These are phyloP conservation scores for Lachnum nothofagi DNA, from an alignment of 2,329 filamentous ascomycete genomes.

Conservation along the genomic window DNA sequence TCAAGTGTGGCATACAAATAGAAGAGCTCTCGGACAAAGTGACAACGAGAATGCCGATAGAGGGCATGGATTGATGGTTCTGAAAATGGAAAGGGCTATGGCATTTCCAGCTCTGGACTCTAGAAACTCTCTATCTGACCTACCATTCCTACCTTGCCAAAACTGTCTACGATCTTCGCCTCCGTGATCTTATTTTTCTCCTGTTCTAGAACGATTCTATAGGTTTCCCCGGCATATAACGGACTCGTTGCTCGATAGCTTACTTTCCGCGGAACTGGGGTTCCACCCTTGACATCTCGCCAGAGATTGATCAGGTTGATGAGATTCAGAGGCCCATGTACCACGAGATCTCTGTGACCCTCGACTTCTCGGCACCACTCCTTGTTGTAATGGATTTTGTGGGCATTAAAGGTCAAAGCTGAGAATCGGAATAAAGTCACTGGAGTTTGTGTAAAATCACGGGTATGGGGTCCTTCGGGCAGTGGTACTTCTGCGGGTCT, in stretches of 20 bases:
- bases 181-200: slow-evolving; percentile 27
- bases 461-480: slow-evolving; percentile 22
- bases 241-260: slow-evolving; percentile 45
- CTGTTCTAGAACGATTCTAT: slow-evolving; percentile 39
- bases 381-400: slow-evolving; percentile 81
- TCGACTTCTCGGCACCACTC: slow-evolving; percentile 33
- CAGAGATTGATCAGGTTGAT: slow-evolving; percentile 67
- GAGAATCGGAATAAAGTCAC: slow-evolving; percentile 68
- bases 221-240: slow-evolving; percentile 44
- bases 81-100: too few relatives aligned
- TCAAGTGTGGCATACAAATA: too few relatives aligned
- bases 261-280: slow-evolving; percentile 38
- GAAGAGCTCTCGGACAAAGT: too few relatives aligned
- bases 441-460: slow-evolving; percentile 31
- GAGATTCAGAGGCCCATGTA: slow-evolving; percentile 75
- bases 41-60: too few relatives aligned
- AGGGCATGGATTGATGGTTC: too few relatives aligned
- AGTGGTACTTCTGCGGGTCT: slow-evolving; percentile 13
- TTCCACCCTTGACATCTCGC: slow-evolving; percentile 39
- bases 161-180: slow-evolving; percentile 27
- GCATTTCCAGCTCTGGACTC: too few relatives aligned
- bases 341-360: slow-evolving; percentile 64
- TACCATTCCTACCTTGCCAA: slow-evolving; percentile 31
- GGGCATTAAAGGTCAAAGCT: slow-evolving; percentile 78
- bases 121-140: slow-evolving; percentile 25